phyloP scores from a whole-genome alignment of 257 asterid species.

The Euphrasia confusa region DNA sequence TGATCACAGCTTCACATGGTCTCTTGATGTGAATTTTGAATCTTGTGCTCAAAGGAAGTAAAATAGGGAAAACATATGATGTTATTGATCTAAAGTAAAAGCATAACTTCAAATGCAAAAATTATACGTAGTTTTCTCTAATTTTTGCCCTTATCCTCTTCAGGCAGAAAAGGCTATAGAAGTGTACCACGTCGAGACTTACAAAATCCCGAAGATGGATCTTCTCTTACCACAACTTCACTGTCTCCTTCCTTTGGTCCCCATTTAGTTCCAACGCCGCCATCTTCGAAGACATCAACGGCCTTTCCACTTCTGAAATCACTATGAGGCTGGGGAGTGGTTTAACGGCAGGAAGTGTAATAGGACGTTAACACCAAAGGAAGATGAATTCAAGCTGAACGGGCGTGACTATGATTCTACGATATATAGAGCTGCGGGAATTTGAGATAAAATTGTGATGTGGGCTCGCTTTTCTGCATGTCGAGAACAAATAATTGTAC shows the following conservation, averaged over 20 bases:
- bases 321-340: constrained; percentile 79
- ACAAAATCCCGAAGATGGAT: constrained; percentile 61
- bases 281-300: constrained; percentile 55
- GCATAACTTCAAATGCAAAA: background rate
- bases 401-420: constrained; percentile 41
- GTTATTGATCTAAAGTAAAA: background rate
- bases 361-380: constrained; percentile 46
- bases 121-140: background rate
- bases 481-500: constrained; percentile 8
- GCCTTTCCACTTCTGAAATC: constrained; percentile 67
- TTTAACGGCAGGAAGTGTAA: constrained; percentile 57
- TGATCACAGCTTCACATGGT: background rate
- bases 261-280: constrained; percentile 70
- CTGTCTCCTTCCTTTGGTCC: constrained; percentile 66
- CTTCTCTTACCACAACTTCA: constrained; percentile 60
- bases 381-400: constrained; percentile 43
- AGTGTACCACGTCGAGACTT: constrained; percentile 62
- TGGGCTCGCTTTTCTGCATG: constrained; percentile 65
- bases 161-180: constrained; percentile 63
- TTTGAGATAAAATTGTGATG: constrained; percentile 47
- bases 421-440: constrained; percentile 46
- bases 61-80: background rate
- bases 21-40: background rate
- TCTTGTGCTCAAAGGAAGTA: background rate
- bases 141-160: constrained; percentile 3